phyloP scores from a whole-genome alignment of 306 rosid species.

The Medicago lupulina region DNA sequence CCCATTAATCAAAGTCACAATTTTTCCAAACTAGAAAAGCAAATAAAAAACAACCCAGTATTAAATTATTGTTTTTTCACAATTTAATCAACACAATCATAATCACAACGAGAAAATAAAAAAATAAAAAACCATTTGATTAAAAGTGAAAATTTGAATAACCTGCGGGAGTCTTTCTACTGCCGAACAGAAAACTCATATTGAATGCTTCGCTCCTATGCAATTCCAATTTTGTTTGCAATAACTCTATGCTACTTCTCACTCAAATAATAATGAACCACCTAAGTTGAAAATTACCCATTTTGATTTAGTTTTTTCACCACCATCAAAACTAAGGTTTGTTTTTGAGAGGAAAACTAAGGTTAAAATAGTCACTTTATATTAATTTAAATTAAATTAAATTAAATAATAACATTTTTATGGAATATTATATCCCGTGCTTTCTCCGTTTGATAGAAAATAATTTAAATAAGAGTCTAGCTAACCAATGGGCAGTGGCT shows the following conservation, averaged over 20 bases:
- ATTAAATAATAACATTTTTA: too few species aligned
- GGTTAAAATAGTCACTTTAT: too few species aligned
- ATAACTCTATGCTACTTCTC: not conserved
- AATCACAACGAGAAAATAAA: not conserved
- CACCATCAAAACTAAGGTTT: too few species aligned
- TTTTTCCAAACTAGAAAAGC: not conserved
- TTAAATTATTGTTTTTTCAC: not conserved
- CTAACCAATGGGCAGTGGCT: too few species aligned
- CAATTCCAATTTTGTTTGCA: not conserved
- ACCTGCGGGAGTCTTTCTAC: conserved; percentile 86
- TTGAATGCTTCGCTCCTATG: not conserved
- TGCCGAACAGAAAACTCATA: conserved; percentile 84
- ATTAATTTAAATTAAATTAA: too few species aligned
- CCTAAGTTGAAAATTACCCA: too few species aligned
- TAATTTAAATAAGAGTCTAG: too few species aligned
- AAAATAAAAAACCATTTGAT: not conserved
- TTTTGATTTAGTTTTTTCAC: too few species aligned
- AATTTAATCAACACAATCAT: not conserved
- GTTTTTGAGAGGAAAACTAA: too few species aligned
- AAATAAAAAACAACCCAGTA: conserved; percentile 8
- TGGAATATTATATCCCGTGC: too few species aligned
- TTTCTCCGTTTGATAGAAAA: too few species aligned
- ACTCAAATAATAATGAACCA: not conserved
- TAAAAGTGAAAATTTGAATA: conserved; percentile 1
- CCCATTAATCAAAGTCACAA: conserved; percentile 28